Conservation (phyloP, 2,329 filamentous ascomycete species). For the Cytospora paraplurivora region DNA sequence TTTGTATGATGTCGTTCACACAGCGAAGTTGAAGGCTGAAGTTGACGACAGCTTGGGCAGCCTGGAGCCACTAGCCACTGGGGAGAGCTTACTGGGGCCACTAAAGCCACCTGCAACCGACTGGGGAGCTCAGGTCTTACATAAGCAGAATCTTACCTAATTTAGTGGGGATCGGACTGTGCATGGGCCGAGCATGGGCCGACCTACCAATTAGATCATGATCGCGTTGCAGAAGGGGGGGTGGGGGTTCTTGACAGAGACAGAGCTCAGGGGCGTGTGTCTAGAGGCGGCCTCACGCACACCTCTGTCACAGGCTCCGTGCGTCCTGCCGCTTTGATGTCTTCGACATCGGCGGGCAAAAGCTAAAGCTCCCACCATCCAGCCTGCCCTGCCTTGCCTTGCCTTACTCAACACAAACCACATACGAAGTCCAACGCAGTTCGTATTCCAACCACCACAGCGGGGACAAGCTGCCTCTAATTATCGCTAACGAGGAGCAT, state of each 20-base stretch:
- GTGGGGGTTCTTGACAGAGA: background rate
- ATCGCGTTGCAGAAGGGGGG: slow-evolving; percentile 13
- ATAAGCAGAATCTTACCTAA: slow-evolving; percentile 1
- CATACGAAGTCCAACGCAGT: background rate
- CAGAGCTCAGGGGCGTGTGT: background rate
- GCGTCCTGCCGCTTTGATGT: slow-evolving; percentile 2
- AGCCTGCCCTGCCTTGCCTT: background rate
- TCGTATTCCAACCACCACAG: background rate
- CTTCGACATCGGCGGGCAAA: slow-evolving; percentile 10
- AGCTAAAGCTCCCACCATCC: background rate
- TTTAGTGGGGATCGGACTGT: background rate
- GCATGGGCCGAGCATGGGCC: background rate
- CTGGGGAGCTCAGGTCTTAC: background rate
- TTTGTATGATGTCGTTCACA: slow-evolving; percentile 8
- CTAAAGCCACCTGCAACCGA: slow-evolving; percentile 4
- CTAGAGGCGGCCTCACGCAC: background rate
- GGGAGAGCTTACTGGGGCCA: background rate
- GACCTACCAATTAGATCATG: slow-evolving; percentile 3
- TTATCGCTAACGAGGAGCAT: background rate
- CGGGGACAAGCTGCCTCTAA: background rate
- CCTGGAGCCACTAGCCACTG: slow-evolving; percentile 29
- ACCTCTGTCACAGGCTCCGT: too few species aligned
- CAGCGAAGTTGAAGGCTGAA: slow-evolving; percentile 22
- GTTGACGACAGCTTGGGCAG: slow-evolving; percentile 39
- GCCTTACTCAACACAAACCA: background rate